These are phyloP conservation scores for Sordariomycetes sp. DNA, from an alignment of 2,329 filamentous ascomycete species.

Conservation along the genomic window DNA sequence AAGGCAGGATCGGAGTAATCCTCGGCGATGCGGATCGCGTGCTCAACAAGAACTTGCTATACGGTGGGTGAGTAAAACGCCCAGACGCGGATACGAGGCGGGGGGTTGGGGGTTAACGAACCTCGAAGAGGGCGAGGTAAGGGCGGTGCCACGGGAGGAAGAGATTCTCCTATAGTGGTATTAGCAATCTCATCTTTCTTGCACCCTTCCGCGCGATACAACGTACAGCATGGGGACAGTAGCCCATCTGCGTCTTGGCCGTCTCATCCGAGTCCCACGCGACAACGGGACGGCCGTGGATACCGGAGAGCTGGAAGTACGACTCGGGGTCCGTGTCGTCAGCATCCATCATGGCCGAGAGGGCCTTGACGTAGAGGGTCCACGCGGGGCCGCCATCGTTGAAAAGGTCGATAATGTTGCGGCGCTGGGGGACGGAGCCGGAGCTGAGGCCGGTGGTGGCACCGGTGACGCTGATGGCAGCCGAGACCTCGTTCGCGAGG, in stretches of 20 bases:
- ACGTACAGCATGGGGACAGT: constrained; percentile 33
- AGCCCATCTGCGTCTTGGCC: constrained; percentile 20
- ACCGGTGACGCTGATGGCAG: constrained; percentile 20
- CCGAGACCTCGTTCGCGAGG: background rate
- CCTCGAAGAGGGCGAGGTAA: constrained; percentile 37
- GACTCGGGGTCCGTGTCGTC: constrained; percentile 28
- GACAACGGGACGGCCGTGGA: constrained; percentile 26
- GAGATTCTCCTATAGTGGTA: constrained; percentile 24
- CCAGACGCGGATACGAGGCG: no score
- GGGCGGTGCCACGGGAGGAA: constrained; percentile 44
- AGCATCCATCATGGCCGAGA: constrained; percentile 26
- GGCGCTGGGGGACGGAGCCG: constrained; percentile 27
- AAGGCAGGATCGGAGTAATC: constrained; percentile 27
- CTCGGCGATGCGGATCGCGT: constrained; percentile 30
- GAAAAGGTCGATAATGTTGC: constrained; percentile 32
- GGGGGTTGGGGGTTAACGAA: no score
- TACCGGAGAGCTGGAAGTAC: constrained; percentile 37
- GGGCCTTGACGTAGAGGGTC: constrained; percentile 35
- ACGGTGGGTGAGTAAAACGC: no score
- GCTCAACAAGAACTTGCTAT: constrained; percentile 31
- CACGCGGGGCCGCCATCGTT: constrained; percentile 26
- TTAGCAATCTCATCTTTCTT: background rate
- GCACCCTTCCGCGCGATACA: background rate
- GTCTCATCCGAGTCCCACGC: constrained; percentile 23
- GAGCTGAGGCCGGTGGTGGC: constrained; percentile 22